Evolutionary conservation across 495 filamentous ascomycete genomes (phyloP).

Genomic region (Astrocystis sublimbata): DNA sequence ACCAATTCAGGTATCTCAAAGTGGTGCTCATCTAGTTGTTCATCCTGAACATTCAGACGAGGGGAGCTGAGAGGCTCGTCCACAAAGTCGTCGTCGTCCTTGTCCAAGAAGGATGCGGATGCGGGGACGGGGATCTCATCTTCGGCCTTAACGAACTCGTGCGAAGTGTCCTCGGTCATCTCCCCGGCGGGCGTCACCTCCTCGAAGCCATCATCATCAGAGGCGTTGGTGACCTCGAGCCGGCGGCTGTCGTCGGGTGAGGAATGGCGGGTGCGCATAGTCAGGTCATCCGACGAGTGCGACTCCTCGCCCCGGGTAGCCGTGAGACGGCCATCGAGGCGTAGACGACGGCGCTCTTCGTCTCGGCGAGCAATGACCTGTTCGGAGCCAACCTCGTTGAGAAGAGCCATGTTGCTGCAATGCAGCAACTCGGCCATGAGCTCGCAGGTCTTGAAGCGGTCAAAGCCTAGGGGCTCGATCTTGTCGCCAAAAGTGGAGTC

Average conservation of each 20-base stretch:
- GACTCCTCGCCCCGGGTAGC: conserved; percentile 38
- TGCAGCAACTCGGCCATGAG: conserved; percentile 97
- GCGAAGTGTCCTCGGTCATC: conserved; percentile 60
- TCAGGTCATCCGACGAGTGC: conserved; percentile 43
- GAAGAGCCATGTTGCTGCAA: conserved; percentile 97
- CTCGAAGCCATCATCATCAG: conserved; percentile 93
- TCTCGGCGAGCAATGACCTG: conserved; percentile 81
- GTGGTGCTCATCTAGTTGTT: conserved; percentile 37
- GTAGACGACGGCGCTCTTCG: conserved; percentile 74
- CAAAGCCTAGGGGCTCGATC: conserved; percentile 95
- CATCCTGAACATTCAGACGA: conserved; percentile 46
- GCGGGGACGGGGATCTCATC: conserved; percentile 42
- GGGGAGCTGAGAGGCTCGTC: conserved; percentile 68
- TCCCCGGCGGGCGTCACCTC: conserved; percentile 75
- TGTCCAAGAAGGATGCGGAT: conserved; percentile 47
- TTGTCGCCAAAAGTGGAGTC: conserved; percentile 78
- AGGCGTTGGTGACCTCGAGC: conserved; percentile 72
- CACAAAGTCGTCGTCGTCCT: conserved; percentile 68
- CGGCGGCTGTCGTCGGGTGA: conserved; percentile 50
- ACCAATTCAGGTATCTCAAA: conserved; percentile 48
- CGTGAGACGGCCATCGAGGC: conserved; percentile 63
- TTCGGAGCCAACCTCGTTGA: conserved; percentile 93
- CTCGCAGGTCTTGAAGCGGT: conserved; percentile 98
- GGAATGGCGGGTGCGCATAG: conserved; percentile 49
- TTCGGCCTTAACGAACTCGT: conserved; percentile 51